Evolutionary conservation across 768 basidiomycete genomes (phyloP).

Genomic region (Myochromella boudieri): DNA sequence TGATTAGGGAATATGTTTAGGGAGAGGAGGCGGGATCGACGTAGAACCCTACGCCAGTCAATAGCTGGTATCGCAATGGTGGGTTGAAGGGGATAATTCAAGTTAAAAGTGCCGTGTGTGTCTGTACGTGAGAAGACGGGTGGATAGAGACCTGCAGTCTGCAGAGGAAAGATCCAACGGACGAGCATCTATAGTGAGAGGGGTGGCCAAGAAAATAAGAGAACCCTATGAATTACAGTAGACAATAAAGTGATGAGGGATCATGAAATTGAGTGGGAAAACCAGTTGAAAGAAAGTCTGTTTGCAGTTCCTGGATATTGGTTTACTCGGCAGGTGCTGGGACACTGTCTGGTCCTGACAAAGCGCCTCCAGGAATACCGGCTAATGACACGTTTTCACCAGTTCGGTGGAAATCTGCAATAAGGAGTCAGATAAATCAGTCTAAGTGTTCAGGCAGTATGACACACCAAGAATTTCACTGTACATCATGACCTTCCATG

Average conservation of each 20-base stretch:
- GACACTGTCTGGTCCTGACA: conserved; percentile 57
- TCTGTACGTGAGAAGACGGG: not conserved
- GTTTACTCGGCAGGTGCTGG: conserved; percentile 9
- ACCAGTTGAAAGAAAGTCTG: not conserved
- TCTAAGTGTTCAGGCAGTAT: no score
- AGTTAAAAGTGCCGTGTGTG: no score
- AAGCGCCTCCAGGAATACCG: conserved; percentile 65
- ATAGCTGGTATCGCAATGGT: not conserved
- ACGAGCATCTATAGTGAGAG: not conserved
- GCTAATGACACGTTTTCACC: conserved; percentile 54
- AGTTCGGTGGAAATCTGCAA: conserved; percentile 78
- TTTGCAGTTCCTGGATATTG: not conserved
- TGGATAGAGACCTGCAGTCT: not conserved
- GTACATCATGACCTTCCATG: conserved; percentile 99
- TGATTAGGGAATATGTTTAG: no score
- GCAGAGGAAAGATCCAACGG: not conserved
- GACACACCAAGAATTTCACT: conserved; percentile 97
- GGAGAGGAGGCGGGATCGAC: no score
- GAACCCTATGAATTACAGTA: not conserved
- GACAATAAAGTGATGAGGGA: not conserved
- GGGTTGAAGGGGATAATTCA: no score
- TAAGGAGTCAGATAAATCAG: no score
- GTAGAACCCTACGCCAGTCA: no score
- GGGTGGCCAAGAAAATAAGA: not conserved
- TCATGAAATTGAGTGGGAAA: not conserved